Percentiles rank a stretch among this genome's conserved stretches.
phyloP scores from a whole-genome alignment of 2,329 filamentous ascomycete species.

The Tolypocladium nubicola region DNA sequence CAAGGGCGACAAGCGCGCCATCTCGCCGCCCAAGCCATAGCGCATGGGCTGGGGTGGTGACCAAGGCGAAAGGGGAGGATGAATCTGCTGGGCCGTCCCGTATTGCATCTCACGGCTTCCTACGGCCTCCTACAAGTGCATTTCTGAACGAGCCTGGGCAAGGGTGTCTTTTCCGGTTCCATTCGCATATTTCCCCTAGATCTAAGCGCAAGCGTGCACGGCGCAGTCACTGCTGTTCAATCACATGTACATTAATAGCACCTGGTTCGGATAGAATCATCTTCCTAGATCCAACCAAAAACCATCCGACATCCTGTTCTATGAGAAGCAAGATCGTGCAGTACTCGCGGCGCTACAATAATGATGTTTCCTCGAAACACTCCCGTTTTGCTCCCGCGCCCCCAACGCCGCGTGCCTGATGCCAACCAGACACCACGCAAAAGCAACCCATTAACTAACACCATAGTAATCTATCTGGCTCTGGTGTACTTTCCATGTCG shows the following conservation, averaged over 20 bases:
- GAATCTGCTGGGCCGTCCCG: not conserved
- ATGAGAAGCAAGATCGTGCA: too few species aligned
- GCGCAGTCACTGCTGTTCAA: not conserved
- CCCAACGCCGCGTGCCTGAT: not conserved
- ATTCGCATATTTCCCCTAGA: not conserved
- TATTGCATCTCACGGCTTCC: not conserved
- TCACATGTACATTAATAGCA: not conserved
- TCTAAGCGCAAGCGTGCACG: conserved; percentile 45
- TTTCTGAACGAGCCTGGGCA: not conserved
- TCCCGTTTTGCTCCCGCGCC: not conserved
- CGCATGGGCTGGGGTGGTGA: not conserved
- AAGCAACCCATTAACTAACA: not conserved
- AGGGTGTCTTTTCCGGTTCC: not conserved
- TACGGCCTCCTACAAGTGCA: not conserved
- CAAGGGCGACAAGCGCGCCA: conserved; percentile 21
- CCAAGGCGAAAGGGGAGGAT: not conserved
- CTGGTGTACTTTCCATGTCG: conserved; percentile 51
- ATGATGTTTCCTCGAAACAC: not conserved
- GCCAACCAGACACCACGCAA: not conserved
- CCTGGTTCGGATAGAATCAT: not conserved
- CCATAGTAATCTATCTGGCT: conserved; percentile 13
- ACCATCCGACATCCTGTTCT: not conserved
- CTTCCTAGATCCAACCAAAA: not conserved
- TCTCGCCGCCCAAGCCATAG: conserved; percentile 8
- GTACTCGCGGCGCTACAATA: not conserved